Base-by-base conservation (phyloP, 176 grass and related monocot species). In the Zea luxurians region DNA sequence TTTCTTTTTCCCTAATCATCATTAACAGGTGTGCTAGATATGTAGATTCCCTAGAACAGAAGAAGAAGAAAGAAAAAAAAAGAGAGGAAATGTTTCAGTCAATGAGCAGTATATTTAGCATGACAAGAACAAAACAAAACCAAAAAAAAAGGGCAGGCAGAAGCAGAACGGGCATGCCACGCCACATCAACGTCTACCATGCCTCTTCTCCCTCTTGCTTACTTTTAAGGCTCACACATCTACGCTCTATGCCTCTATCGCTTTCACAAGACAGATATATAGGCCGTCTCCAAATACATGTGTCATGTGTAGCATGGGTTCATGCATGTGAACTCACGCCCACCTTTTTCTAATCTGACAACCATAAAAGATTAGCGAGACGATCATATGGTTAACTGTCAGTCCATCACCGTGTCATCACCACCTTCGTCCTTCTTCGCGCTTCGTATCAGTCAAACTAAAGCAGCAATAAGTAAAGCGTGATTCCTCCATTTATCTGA, bases 401-500 rank as follows among this genome's bases (percentile, higher is more conserved):
- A 52, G 45, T 21, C 20, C 46, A 27, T 57, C 58, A 34, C 9
- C 65, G 55, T 62, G 73, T 76, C n/a, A 66, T 27, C 27, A 27
- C 27, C 27, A 27, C 13, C 35, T 65, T 77, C 67, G 61, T 74
- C 13, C 35, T 65, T 77, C 67, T 67, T 74, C 74, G 15, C 13
- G 62, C 34, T n/a, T n/a, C n/a, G n/a, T n/a, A n/a, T n/a, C n/a
- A n/a, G n/a, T n/a, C n/a, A n/a, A n/a, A n/a, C n/a, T n/a, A n/a
- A n/a, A n/a, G n/a, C n/a, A n/a, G n/a, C n/a, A n/a, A n/a, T n/a
- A n/a, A n/a, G n/a, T 17, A 71, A 64, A 78, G 55, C 18, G 70
- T 68, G 80, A 83, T 83, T 83, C 49, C 80, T 88, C 75, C 80
- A 61, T 79, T 79, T 79, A 68, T 88, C 75, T 74, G 74, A 50